Evolutionary conservation across 2,329 filamentous ascomycete genomes (phyloP), one percentile per base, ranked within the genome.

Genomic region (Fusarium sp.): DNA sequence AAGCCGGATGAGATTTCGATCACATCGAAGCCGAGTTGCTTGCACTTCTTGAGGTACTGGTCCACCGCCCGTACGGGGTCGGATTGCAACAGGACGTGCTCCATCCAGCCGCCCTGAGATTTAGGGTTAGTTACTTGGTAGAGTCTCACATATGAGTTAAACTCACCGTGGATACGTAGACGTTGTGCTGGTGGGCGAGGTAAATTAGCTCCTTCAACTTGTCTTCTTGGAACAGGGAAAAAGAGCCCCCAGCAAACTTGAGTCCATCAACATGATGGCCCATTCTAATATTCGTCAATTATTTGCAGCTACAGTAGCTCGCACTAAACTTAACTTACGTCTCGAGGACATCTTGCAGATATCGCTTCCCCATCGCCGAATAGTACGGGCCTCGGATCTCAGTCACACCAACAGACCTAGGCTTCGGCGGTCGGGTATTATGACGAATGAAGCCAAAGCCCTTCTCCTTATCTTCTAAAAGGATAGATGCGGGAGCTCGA

Each of bases 321-420:
- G 8, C 12, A 5, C 13, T 7, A 16, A 10, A 12, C 2, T 7
- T 7, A 10, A 13, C 62, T 53, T 7, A 84, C 81, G 86, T 88
- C 65, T 87, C 85, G 2, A 88, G 78, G 4, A 88, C 80, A 78
- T 88, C 86, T 18, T 82, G 76, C 1, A 88, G 76, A 60, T 88
- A 86, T 40, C 83, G 78, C 65, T 84, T 86, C 2, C 86, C 86
- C 83, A 87, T 87, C 4, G 80, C 85, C 0, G 84, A 84, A 73
- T 88, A 88, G 73, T 88, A 88, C 7, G 85, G 86, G 0, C 86
- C 86, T 34, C 86, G 80, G 60, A 88, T 88, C 74, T 88, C 86
- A 1, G 86, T 88, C 7, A 87, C 85, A 6, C 83, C 84, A 39
- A 78, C 82, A 6, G 73, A 81, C 30, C 86, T 79, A 4, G 86